Evolutionary conservation across 2,329 filamentous ascomycete species (phyloP).

Genomic region (Ophiosphaerella korrae): DNA sequence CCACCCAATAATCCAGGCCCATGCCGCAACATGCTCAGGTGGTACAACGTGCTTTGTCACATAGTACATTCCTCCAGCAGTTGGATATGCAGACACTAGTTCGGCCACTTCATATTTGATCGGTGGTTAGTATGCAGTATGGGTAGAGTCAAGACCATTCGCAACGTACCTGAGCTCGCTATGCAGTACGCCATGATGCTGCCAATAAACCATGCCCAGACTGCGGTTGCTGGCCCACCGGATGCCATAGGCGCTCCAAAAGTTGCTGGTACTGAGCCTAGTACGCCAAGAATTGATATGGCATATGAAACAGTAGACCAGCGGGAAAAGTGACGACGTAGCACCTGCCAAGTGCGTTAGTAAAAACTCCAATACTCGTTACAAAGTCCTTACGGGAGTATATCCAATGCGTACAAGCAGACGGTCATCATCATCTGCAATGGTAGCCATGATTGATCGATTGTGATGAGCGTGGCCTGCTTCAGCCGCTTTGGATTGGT

Average conservation of each 20-base stretch:
- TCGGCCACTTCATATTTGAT: slow-evolving; percentile 58
- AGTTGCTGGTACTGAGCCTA: slow-evolving; percentile 69
- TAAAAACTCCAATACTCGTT: neutral
- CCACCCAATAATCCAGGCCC: slow-evolving; percentile 71
- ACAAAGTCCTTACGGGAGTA: slow-evolving; percentile 57
- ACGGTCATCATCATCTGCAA: slow-evolving; percentile 64
- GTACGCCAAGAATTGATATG: slow-evolving; percentile 67
- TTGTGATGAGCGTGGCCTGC: slow-evolving; percentile 17
- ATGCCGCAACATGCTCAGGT: slow-evolving; percentile 63
- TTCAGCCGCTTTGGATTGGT: slow-evolving; percentile 32
- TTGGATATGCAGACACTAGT: slow-evolving; percentile 69
- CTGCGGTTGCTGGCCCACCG: slow-evolving; percentile 66
- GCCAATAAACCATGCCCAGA: slow-evolving; percentile 70
- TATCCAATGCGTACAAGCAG: slow-evolving; percentile 67
- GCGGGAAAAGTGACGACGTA: slow-evolving; percentile 67
- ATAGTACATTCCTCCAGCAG: slow-evolving; percentile 71
- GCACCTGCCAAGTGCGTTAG: slow-evolving; percentile 53
- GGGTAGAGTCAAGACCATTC: neutral
- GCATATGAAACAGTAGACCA: slow-evolving; percentile 71
- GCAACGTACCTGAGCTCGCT: slow-evolving; percentile 59
- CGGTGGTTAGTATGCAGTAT: neutral
- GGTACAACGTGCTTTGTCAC: slow-evolving; percentile 70
- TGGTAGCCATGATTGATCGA: slow-evolving; percentile 52
- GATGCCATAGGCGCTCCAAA: slow-evolving; percentile 63
- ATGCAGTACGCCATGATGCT: slow-evolving; percentile 69